A percentile compares a stretch with the other conserved stretches of the same genome.
phyloP scores from a whole-genome alignment of 1,284 basidiomycete species.

The Porodaedalea pini region DNA sequence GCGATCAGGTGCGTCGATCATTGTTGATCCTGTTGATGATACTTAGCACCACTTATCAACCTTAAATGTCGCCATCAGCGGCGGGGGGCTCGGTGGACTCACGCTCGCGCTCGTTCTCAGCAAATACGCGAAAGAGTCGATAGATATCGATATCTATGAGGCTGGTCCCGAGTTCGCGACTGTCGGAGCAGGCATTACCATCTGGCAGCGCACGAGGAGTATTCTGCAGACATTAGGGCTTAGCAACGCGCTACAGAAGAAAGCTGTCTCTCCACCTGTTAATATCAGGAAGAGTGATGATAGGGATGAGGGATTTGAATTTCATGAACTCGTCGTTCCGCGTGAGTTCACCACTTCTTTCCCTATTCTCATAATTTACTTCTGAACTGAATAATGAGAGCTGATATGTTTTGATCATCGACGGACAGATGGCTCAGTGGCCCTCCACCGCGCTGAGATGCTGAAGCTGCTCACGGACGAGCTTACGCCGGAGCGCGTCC shows the following conservation, averaged over 20 bases:
- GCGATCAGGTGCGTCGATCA: background rate
- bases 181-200: slow-evolving; percentile 54
- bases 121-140: slow-evolving; percentile 38
- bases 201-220: slow-evolving; percentile 27
- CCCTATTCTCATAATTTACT: too few species aligned
- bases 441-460: slow-evolving; percentile 50
- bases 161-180: slow-evolving; percentile 43
- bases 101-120: slow-evolving; percentile 43
- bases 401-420: slow-evolving; percentile 1
- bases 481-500: slow-evolving; percentile 34
- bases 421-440: slow-evolving; percentile 38
- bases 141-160: slow-evolving; percentile 53
- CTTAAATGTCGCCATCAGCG: too few species aligned
- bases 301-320: slow-evolving; percentile 38
- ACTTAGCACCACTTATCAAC: background rate
- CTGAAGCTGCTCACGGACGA: slow-evolving; percentile 42
- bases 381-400: slow-evolving; percentile 7
- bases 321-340: slow-evolving; percentile 44
- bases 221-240: slow-evolving; percentile 36
- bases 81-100: slow-evolving; percentile 52
- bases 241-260: slow-evolving; percentile 20
- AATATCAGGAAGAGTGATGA: slow-evolving; percentile 51
- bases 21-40: background rate
- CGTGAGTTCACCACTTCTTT: too few species aligned
- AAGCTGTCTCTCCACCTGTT: slow-evolving; percentile 30